These are phyloP conservation scores for Lasiosphaeria hispida DNA, from an alignment of 495 filamentous ascomycete species.

Conservation along the genomic window DNA sequence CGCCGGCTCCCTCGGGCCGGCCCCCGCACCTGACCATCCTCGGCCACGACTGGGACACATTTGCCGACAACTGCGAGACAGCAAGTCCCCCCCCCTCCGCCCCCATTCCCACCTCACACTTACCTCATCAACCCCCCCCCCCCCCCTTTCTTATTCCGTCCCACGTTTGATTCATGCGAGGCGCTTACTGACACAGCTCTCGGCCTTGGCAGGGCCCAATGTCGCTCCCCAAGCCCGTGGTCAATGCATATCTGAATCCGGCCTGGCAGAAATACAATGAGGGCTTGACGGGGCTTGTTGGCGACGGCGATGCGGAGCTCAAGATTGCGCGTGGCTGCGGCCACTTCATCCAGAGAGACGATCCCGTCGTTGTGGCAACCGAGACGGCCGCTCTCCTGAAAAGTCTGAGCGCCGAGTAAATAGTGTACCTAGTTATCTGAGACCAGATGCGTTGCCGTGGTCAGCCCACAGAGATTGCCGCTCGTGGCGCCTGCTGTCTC, in stretches of 20 bases:
- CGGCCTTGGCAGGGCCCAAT: conserved; percentile 25
- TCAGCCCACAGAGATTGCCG: no score
- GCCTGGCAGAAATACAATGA: conserved; percentile 58
- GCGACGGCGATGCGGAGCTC: conserved; percentile 39
- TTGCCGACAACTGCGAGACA: conserved; percentile 50
- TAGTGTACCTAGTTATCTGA: neutral
- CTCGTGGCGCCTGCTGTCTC: no score
- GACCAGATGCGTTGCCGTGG: no score
- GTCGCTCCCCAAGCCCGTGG: conserved; percentile 40
- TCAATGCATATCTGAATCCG: conserved; percentile 53
- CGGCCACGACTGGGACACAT: conserved; percentile 59
- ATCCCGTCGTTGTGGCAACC: conserved; percentile 54
- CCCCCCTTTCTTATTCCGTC: no score
- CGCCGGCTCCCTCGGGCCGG: conserved; percentile 31
- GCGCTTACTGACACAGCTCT: conserved; percentile 7
- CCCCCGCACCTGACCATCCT: conserved; percentile 53
- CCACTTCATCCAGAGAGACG: conserved; percentile 63
- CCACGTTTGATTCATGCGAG: neutral
- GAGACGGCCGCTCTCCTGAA: conserved; percentile 45
- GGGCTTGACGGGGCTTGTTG: conserved; percentile 49
- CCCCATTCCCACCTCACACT: no score
- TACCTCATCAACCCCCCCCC: no score
- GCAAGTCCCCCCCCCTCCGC: conserved; percentile 23
- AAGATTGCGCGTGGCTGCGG: conserved; percentile 54
- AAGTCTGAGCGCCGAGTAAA: neutral